Percentiles rank a stretch among this genome's conserved stretches.
These are phyloP conservation scores for Hymenoscyphus infarciens DNA, from an alignment of 2,329 filamentous ascomycete species.

Conservation along the genomic window DNA sequence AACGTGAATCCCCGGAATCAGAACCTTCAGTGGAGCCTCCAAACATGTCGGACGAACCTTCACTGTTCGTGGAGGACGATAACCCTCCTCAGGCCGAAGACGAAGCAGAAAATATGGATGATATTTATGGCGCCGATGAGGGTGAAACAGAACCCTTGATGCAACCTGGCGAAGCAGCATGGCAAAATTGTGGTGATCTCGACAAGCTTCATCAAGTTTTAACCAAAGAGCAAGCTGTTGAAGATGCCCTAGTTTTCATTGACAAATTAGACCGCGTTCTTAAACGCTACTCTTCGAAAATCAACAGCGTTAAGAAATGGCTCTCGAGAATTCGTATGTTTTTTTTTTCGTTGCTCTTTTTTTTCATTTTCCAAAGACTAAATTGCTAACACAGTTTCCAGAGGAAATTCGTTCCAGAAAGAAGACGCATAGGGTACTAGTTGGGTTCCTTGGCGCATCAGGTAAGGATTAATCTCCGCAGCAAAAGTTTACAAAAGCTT, in stretches of 20 bases:
- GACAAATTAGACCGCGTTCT: neutral
- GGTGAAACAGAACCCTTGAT: neutral
- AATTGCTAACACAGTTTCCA: neutral
- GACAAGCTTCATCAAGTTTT: neutral
- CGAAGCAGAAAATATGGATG: too few species aligned
- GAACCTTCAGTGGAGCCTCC: too few species aligned
- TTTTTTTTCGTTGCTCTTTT: neutral
- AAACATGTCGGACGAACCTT: too few species aligned
- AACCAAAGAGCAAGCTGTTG: conserved; percentile 5
- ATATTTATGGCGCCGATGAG: too few species aligned
- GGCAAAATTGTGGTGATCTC: neutral
- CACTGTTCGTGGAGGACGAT: too few species aligned
- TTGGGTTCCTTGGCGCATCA: conserved; percentile 51
- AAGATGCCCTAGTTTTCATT: conserved; percentile 3
- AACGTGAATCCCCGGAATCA: too few species aligned
- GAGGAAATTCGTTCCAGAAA: conserved; percentile 12
- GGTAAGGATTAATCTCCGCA: conserved; percentile 31
- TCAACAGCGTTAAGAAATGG: neutral
- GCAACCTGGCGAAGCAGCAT: neutral
- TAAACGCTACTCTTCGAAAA: neutral
- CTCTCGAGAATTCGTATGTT: conserved; percentile 2
- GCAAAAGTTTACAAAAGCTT: neutral
- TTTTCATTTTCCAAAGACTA: neutral
- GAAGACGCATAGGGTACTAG: conserved; percentile 12
- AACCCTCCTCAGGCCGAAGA: too few species aligned